Conservation (phyloP, 805 yeast species). For the Ascoidea rubescens region DNA sequence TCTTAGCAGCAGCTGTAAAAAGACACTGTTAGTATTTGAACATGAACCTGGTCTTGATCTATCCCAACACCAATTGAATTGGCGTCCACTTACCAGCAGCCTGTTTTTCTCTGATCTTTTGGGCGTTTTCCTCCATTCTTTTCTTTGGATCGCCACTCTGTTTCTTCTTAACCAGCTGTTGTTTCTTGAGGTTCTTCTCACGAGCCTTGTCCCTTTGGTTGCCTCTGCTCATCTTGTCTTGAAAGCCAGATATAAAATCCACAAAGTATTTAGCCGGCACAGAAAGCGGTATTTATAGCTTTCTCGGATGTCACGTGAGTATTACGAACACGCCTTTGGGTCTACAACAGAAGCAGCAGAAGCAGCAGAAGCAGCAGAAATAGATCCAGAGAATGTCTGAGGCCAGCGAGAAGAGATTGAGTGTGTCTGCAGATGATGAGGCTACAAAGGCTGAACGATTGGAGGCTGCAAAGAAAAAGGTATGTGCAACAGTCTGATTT, state of each 20-base stretch:
- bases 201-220: constrained; percentile 94
- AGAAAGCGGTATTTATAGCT: not conserved
- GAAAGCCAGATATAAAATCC: not conserved
- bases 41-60: not conserved
- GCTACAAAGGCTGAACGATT: constrained; percentile 42
- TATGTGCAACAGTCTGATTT: constrained; percentile 13
- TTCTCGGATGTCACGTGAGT: not conserved
- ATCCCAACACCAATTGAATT: constrained; percentile 2
- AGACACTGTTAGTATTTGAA: not conserved
- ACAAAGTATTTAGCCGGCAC: not conserved
- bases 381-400: not conserved
- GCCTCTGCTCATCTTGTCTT: constrained; percentile 73
- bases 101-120: constrained; percentile 79
- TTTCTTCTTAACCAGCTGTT: constrained; percentile 52
- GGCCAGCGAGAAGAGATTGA: not conserved
- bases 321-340: not conserved
- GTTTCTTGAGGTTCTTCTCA: constrained; percentile 75
- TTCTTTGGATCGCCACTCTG: constrained; percentile 75
- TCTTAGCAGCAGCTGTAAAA: constrained; percentile 34
- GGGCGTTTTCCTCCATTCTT: constrained; percentile 83
- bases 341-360: not conserved
- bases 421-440: constrained; percentile 14
- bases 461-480: constrained; percentile 62
- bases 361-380: not conserved
- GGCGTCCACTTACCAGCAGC: constrained; percentile 46